Percentiles rank a stretch among this genome's conserved stretches.
These are phyloP conservation scores for Botrytis paeoniae DNA, from an alignment of 2,329 filamentous ascomycete genomes.

Conservation along the genomic window DNA sequence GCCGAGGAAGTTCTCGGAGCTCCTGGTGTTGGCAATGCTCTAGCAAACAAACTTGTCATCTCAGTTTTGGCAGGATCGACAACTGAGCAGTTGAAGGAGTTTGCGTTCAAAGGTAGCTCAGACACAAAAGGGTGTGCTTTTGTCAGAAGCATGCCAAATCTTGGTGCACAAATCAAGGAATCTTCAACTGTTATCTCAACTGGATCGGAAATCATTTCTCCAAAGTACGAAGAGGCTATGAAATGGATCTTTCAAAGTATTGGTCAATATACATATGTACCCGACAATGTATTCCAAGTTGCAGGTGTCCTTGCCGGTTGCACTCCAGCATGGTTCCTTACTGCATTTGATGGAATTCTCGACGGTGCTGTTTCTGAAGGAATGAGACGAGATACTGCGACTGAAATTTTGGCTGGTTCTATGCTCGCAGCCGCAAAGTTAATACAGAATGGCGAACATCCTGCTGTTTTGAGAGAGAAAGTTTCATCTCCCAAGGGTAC, in stretches of 20 bases:
- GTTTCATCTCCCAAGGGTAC: slow-evolving; percentile 17
- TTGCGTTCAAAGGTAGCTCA: background rate
- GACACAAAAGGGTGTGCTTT: slow-evolving; percentile 3
- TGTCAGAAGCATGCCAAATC: slow-evolving; percentile 16
- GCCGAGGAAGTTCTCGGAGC: slow-evolving; percentile 15
- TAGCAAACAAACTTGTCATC: slow-evolving; percentile 19
- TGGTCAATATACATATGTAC: slow-evolving; percentile 14
- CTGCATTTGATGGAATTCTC: slow-evolving; percentile 17
- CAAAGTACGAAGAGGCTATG: slow-evolving; percentile 6
- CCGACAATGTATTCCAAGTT: slow-evolving; percentile 15
- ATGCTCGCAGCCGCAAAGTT: slow-evolving; percentile 19
- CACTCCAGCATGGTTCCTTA: slow-evolving; percentile 18
- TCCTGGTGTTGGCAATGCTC: slow-evolving; percentile 15
- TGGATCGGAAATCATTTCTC: slow-evolving; percentile 2
- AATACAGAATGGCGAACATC: slow-evolving; percentile 20
- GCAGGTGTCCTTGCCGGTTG: slow-evolving; percentile 16
- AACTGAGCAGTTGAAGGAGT: slow-evolving; percentile 2
- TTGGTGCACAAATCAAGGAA: slow-evolving; percentile 18
- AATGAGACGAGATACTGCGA: slow-evolving; percentile 13
- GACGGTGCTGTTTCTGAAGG: slow-evolving; percentile 19
- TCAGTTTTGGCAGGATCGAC: slow-evolving; percentile 18
- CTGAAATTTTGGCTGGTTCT: slow-evolving; percentile 16
- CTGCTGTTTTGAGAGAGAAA: slow-evolving; percentile 18
- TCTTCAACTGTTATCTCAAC: slow-evolving; percentile 16
- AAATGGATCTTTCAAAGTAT: slow-evolving; percentile 17